phyloP scores from a whole-genome alignment of 108 stramenopile species.

The Stephanodiscus triporus region DNA sequence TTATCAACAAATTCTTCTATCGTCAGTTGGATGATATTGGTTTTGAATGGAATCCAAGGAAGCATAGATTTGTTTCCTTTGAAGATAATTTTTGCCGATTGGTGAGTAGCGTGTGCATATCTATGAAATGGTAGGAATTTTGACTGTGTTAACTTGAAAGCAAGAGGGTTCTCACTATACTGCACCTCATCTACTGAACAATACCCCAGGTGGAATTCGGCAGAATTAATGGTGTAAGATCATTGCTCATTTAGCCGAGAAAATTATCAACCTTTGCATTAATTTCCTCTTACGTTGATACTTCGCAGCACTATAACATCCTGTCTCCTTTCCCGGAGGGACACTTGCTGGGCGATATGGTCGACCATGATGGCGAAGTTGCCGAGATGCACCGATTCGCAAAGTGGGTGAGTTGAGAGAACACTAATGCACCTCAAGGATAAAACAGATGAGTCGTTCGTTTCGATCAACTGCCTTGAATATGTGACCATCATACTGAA shows the following conservation, averaged over 20 bases:
- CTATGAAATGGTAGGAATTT: too few relatives aligned
- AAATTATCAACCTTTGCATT: too few relatives aligned
- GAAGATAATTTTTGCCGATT: slow-evolving; percentile 25
- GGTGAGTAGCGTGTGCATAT: neutral
- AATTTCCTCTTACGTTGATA: too few relatives aligned
- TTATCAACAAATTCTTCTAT: neutral
- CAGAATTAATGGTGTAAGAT: neutral
- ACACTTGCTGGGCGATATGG: neutral
- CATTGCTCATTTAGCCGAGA: too few relatives aligned
- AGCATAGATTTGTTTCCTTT: slow-evolving; percentile 19
- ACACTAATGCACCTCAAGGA: too few relatives aligned
- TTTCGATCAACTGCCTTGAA: too few relatives aligned
- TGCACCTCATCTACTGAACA: neutral
- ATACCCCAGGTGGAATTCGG: slow-evolving; percentile 19
- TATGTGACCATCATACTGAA: too few relatives aligned
- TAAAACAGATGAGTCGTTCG: too few relatives aligned
- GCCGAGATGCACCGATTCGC: slow-evolving; percentile 20
- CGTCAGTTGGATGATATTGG: slow-evolving; percentile 7
- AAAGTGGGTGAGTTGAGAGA: slow-evolving; percentile 35
- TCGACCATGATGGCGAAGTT: slow-evolving; percentile 4
- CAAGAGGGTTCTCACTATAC: neutral
- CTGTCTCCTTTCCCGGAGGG: slow-evolving; percentile 8
- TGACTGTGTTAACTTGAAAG: too few relatives aligned
- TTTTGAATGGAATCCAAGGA: slow-evolving; percentile 28
- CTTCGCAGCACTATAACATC: slow-evolving; percentile 19